These are phyloP conservation scores for Pigoraptor vietnamica DNA, from an alignment of 78 protist species.

Conservation along the genomic window DNA sequence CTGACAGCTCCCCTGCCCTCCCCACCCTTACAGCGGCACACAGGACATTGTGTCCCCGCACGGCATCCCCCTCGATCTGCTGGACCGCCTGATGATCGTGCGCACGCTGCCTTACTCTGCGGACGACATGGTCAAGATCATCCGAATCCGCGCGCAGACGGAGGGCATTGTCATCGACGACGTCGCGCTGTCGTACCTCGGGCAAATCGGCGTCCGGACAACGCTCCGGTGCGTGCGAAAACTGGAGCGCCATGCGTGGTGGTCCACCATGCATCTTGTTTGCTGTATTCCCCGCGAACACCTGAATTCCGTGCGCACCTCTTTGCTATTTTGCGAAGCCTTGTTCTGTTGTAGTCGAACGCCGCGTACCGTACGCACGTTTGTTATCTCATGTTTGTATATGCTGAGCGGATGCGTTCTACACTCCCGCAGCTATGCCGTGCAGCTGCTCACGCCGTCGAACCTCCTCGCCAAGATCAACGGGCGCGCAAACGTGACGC, in stretches of 20 bases:
- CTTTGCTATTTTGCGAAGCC: too few species aligned
- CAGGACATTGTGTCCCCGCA: constrained; percentile 89
- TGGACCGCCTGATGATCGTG: constrained; percentile 94
- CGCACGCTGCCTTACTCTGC: constrained; percentile 88
- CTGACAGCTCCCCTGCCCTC: not conserved
- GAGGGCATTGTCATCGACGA: constrained; percentile 79
- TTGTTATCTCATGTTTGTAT: too few species aligned
- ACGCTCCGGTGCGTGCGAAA: constrained; percentile 76
- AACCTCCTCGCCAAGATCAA: constrained; percentile 75
- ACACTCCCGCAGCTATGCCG: constrained; percentile 54
- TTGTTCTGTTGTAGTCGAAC: too few species aligned
- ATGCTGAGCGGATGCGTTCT: too few species aligned
- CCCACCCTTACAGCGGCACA: constrained; percentile 85
- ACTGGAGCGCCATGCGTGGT: too few species aligned
- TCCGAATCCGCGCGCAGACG: constrained; percentile 80
- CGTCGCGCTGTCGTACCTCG: constrained; percentile 68
- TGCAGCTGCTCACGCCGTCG: constrained; percentile 96
- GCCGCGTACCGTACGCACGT: too few species aligned
- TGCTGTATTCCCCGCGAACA: too few species aligned
- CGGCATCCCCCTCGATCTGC: constrained; percentile 97
- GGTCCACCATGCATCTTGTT: too few species aligned
- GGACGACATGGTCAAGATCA: constrained; percentile 71
- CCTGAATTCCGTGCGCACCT: too few species aligned
- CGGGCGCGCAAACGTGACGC: constrained; percentile 48
- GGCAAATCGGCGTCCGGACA: constrained; percentile 66